These are phyloP conservation scores for Orbilia blumenaviensis DNA, from an alignment of 2,329 filamentous ascomycete species.

Conservation along the genomic window DNA sequence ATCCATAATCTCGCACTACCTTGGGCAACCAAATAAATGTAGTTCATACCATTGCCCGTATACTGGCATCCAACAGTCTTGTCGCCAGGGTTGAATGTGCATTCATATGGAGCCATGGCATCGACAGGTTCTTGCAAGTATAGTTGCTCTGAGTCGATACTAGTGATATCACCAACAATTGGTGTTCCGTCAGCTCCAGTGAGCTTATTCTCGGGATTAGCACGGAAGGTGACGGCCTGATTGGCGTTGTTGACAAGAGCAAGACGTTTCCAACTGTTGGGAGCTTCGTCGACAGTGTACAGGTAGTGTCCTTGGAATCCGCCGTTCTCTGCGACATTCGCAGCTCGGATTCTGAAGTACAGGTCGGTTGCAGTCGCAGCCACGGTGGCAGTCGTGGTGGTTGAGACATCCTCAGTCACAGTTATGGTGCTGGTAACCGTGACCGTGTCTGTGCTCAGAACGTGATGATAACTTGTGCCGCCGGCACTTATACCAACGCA, in stretches of 20 bases:
- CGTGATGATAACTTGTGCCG: slow-evolving; percentile 23
- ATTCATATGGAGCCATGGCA: not conserved
- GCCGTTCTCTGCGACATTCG: slow-evolving; percentile 2
- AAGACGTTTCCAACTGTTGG: not conserved
- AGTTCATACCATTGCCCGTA: not conserved
- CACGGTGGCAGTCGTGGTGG: not conserved
- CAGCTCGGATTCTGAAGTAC: slow-evolving; percentile 3
- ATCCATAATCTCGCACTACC: not conserved
- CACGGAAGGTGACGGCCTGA: not conserved
- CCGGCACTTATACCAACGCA: slow-evolving; percentile 21
- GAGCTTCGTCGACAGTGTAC: not conserved
- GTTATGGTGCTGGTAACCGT: not conserved
- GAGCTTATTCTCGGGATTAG: not conserved
- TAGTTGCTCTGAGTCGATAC: not conserved
- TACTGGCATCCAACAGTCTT: not conserved
- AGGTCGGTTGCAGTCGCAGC: slow-evolving; percentile 4
- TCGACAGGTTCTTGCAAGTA: not conserved
- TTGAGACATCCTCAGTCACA: not conserved
- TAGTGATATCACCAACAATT: not conserved
- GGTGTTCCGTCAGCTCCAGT: not conserved
- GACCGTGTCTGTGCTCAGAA: not conserved
- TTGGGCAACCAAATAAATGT: not conserved
- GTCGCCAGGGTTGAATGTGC: not conserved
- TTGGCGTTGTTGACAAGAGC: not conserved
- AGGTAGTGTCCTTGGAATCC: not conserved